phyloP scores from a whole-genome alignment of 2,329 filamentous ascomycete genomes.

The Gyromitra esculenta region DNA sequence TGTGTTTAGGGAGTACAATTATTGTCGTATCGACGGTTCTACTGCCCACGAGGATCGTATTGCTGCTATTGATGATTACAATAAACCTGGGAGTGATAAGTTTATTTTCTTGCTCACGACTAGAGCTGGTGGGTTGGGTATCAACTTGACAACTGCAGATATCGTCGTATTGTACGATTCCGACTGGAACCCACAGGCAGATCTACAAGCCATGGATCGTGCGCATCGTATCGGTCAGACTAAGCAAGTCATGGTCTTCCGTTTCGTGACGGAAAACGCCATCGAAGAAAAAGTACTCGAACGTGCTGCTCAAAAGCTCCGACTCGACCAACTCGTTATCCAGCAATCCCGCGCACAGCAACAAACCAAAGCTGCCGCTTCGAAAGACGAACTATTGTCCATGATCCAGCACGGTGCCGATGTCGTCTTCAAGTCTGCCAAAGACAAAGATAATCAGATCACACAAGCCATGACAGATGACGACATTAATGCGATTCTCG shows the following conservation, averaged over 20 bases:
- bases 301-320: conserved; percentile 93
- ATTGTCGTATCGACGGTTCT: conserved; percentile 95
- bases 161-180: conserved; percentile 97
- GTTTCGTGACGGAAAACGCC: conserved; percentile 96
- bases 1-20: conserved; percentile 92
- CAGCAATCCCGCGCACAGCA: conserved; percentile 95
- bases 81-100: conserved; percentile 93
- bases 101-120: conserved; percentile 97
- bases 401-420: conserved; percentile 99
- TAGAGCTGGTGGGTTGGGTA: conserved; percentile 92
- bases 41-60: conserved; percentile 98
- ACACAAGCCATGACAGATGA: conserved; percentile 76
- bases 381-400: conserved; percentile 92
- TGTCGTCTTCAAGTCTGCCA: conserved; percentile 82
- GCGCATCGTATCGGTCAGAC: conserved; percentile 98
- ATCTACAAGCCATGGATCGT: conserved; percentile 98
- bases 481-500: conserved; percentile 88
- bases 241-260: conserved; percentile 95
- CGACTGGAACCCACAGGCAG: conserved; percentile 93
- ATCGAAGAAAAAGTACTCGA: conserved; percentile 99
- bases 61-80: conserved; percentile 97
- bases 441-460: conserved; percentile 63
- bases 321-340: conserved; percentile 95
- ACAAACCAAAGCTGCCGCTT: conserved; percentile 83
- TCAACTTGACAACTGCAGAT: conserved; percentile 94